Percentiles rank a stretch among this genome's conserved stretches.
phyloP scores from a whole-genome alignment of 2,329 filamentous ascomycete species.

The Trichoderma citrinoviride region DNA sequence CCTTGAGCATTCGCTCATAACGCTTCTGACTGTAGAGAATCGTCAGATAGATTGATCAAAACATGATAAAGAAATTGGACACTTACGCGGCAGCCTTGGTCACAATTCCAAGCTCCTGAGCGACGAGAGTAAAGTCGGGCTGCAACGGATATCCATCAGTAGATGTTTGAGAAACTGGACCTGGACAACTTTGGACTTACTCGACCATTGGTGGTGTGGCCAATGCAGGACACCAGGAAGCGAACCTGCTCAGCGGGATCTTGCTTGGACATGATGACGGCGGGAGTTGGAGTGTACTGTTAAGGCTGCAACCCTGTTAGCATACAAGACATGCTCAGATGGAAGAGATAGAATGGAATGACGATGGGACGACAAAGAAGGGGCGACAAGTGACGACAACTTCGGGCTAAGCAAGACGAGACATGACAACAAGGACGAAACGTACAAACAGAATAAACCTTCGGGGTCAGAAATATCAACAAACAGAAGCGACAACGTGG shows the following conservation, averaged over 20 bases:
- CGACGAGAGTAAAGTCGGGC: constrained; percentile 66
- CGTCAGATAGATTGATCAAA: neutral
- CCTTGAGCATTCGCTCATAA: constrained; percentile 64
- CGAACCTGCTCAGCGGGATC: constrained; percentile 58
- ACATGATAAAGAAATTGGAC: neutral
- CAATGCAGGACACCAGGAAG: constrained; percentile 66
- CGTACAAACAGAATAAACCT: neutral
- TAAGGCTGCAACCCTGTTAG: neutral
- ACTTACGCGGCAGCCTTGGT: constrained; percentile 69
- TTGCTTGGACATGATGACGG: constrained; percentile 47
- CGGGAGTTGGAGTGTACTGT: neutral
- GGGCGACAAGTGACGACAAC: neutral
- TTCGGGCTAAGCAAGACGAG: neutral
- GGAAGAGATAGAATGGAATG: neutral
- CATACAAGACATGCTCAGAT: neutral
- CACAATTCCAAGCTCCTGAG: constrained; percentile 60
- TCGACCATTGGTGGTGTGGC: constrained; percentile 57
- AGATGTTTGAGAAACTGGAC: too few species aligned
- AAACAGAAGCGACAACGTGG: neutral
- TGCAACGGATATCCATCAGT: constrained; percentile 35
- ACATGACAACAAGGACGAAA: neutral
- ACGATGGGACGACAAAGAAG: neutral
- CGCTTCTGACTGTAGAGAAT: constrained; percentile 56
- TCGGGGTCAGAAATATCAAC: neutral
- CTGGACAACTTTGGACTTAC: constrained; percentile 39